Percentiles rank a stretch among this genome's conserved stretches.
phyloP scores from a whole-genome alignment of 495 filamentous ascomycete species.

The Thermochaetoides thermophila region DNA sequence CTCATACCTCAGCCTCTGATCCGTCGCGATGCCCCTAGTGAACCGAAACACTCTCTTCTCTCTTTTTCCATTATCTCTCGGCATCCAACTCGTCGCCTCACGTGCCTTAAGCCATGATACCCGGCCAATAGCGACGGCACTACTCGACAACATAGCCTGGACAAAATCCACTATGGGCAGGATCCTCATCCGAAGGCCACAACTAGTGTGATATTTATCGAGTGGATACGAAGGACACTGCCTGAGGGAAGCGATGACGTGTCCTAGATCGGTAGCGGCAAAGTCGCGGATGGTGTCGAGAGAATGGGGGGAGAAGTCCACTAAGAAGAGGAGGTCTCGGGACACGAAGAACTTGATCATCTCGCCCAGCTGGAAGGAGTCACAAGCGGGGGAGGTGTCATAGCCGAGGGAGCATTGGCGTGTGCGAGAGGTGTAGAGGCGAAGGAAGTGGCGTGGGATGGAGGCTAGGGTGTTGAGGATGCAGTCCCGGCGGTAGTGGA shows the following conservation, averaged over 20 bases:
- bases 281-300: conserved; percentile 14
- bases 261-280: conserved; percentile 20
- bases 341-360: conserved; percentile 64
- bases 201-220: conserved; percentile 61
- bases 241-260: conserved; percentile 20
- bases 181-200: conserved; percentile 54
- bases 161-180: conserved; percentile 55
- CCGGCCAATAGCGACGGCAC: conserved; percentile 30
- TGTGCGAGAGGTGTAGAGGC: conserved; percentile 43
- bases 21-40: conserved; percentile 21
- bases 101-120: conserved; percentile 31
- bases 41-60: conserved; percentile 23
- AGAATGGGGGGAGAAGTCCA: conserved; percentile 25
- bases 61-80: conserved; percentile 1
- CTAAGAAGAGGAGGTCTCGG: conserved; percentile 35
- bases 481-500: conserved; percentile 52
- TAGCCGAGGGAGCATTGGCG: conserved; percentile 66
- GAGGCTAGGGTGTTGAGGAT: conserved; percentile 65
- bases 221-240: conserved; percentile 64
- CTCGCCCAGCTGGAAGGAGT: conserved; percentile 76
- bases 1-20: conserved; percentile 26
- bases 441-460: conserved; percentile 56
- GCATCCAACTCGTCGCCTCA: conserved; percentile 18
- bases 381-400: conserved; percentile 58
- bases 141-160: conserved; percentile 31